Percentiles rank a stretch among this genome's conserved stretches.
Conservation (phyloP, 306 rosid species). For the Rosa lucieae region DNA sequence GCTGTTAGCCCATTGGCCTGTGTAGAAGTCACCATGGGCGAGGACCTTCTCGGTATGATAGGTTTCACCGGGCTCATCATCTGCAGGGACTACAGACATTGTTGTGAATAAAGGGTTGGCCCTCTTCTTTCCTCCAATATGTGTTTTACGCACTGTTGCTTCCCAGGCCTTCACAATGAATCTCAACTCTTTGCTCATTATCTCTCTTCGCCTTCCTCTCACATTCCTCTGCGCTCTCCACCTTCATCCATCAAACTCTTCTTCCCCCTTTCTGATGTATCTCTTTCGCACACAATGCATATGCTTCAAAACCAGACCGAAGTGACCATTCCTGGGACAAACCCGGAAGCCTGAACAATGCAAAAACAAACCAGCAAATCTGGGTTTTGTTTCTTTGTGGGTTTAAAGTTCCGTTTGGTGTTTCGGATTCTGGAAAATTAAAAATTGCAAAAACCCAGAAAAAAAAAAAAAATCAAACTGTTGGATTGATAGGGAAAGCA, state of each 20-base stretch:
- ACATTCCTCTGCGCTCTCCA: slow-evolving; percentile 21
- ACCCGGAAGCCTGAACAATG: slow-evolving; percentile 34
- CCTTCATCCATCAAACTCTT: slow-evolving; percentile 29
- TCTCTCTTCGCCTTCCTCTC: slow-evolving; percentile 33
- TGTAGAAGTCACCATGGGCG: slow-evolving; percentile 74
- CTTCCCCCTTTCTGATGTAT: neutral
- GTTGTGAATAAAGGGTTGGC: slow-evolving; percentile 56
- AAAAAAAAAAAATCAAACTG: slow-evolving; percentile 19
- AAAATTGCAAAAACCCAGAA: neutral
- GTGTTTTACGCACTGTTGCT: slow-evolving; percentile 63
- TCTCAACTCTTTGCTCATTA: slow-evolving; percentile 71
- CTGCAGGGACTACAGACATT: slow-evolving; percentile 86
- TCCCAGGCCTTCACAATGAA: slow-evolving; percentile 68
- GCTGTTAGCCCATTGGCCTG: slow-evolving; percentile 62
- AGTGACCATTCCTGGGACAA: slow-evolving; percentile 27
- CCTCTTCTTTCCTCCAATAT: slow-evolving; percentile 55
- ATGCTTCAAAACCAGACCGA: slow-evolving; percentile 16
- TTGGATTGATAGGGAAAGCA: slow-evolving; percentile 55
- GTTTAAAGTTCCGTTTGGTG: slow-evolving; percentile 26
- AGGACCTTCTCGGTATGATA: slow-evolving; percentile 53
- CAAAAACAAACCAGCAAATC: slow-evolving; percentile 22
- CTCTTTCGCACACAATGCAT: slow-evolving; percentile 2
- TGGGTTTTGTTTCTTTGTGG: slow-evolving; percentile 25
- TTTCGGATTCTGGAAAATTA: slow-evolving; percentile 37
- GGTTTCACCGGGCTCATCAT: slow-evolving; percentile 59